Base-by-base conservation (phyloP, 352 stramenopile species). In the Aphanomyces cochlioides region DNA sequence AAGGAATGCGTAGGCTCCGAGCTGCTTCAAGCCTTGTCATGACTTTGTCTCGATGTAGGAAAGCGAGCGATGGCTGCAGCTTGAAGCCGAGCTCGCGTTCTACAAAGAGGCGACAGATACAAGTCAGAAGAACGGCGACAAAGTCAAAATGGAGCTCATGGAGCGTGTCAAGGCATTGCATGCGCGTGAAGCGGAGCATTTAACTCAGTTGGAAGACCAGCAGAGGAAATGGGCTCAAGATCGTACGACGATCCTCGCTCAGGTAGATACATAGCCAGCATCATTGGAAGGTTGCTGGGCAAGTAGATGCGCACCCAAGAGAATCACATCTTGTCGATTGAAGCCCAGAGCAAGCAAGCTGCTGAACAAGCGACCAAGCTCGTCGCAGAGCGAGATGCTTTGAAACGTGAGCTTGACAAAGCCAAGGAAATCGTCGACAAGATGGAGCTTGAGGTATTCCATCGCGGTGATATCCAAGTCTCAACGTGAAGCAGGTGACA, bases 41-140 rank as follows among this genome's bases (percentile, higher is more conserved):
- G 45, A 0, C 34, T 70, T 43, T 5, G n/a, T 75, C 81, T 15
- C 37, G 79, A 79, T 84, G 65, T 59, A 56, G 2, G 61, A 85
- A 17, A 59, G 64, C 1, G 84, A 88, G 34, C 79, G 79, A 41
- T 77, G 69, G 19, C 36, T 75, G 8, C 77, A 87, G 39, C 56
- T 89, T 0, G 68, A 82, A 60, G 81, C 84, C 34, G 78, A 92
- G 57, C 59, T 88, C 7, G 78, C 85, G 64, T 89, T 90, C 69
- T 47, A 90, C 0, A 75, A 73, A 3, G 80, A 87, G 40, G 76
- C 79, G 13, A 82, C 78, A 10, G 69, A 79, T 7, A 79, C 87
- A 17, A 78, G 90, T 40, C 75, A 77, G 4, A 73, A 76, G 15
- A 76, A 75, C 5, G 83, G 80, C n/a, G 82, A 90, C 59, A 77